Evolutionary conservation across 352 stramenopile genomes (phyloP).

Genomic region (Phytopythium oedochilum): DNA sequence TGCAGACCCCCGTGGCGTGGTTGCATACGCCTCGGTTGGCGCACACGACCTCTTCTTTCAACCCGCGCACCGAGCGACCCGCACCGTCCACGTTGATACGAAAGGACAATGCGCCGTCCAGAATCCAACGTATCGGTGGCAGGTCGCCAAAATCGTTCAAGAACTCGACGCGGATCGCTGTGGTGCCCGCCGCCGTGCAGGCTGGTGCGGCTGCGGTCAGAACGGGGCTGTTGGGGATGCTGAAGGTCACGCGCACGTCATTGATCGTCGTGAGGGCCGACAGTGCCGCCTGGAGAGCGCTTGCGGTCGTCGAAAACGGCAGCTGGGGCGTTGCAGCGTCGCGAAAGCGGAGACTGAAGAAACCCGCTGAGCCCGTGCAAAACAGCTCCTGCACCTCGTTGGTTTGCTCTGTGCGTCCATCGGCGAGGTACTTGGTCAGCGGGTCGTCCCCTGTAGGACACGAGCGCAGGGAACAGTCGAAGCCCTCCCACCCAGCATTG

Average conservation of each 20-base stretch:
- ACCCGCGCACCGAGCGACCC: conserved; percentile 38
- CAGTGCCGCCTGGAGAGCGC: conserved; percentile 26
- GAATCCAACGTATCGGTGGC: conserved; percentile 51
- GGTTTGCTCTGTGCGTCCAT: conserved; percentile 32
- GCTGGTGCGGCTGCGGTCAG: conserved; percentile 14
- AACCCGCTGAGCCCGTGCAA: conserved; percentile 53
- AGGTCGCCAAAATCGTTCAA: conserved; percentile 62
- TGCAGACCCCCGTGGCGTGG: conserved; percentile 43
- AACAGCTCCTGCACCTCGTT: conserved; percentile 81
- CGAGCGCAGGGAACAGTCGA: conserved; percentile 82
- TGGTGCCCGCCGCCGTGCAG: conserved; percentile 43
- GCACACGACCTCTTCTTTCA: conserved; percentile 63
- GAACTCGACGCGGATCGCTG: conserved; percentile 61
- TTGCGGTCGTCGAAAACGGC: conserved; percentile 28
- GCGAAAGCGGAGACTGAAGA: conserved; percentile 71
- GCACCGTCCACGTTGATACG: conserved; percentile 41
- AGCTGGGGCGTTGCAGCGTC: conserved; percentile 56
- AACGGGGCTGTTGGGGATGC: conserved; percentile 12
- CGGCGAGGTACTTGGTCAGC: conserved; percentile 37
- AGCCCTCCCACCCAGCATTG: conserved; percentile 83
- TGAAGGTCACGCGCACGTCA: conserved; percentile 45
- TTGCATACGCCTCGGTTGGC: conserved; percentile 57
- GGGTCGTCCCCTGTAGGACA: conserved; percentile 90
- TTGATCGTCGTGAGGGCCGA: conserved; percentile 40
- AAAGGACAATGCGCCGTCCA: conserved; percentile 57